Conservation (phyloP, 2,329 filamentous ascomycete species). For the Aspergillus sp. region DNA sequence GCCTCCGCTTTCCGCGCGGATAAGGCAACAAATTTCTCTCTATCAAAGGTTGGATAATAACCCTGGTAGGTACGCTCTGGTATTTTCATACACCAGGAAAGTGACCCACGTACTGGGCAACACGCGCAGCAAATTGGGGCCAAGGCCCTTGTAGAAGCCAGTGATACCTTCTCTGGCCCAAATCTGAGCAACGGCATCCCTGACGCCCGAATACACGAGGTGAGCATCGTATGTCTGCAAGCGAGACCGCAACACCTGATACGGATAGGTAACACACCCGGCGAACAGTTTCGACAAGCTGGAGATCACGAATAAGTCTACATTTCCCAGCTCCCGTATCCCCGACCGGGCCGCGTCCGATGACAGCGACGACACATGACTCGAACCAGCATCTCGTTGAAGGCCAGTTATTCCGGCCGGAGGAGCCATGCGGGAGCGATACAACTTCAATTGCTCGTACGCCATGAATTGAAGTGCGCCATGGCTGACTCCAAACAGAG, state of each 20-base stretch:
- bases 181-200: slow-evolving; percentile 71
- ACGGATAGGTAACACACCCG: slow-evolving; percentile 88
- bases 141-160: slow-evolving; percentile 89
- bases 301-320: slow-evolving; percentile 79
- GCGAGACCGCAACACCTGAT: slow-evolving; percentile 85
- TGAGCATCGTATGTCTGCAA: slow-evolving; percentile 88
- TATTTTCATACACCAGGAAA: slow-evolving; percentile 96
- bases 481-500: slow-evolving; percentile 83
- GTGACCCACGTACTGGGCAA: slow-evolving; percentile 95
- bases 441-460: slow-evolving; percentile 75
- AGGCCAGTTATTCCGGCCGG: slow-evolving; percentile 22
- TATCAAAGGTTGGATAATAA: slow-evolving; percentile 24
- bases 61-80: slow-evolving; percentile 68
- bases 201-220: slow-evolving; percentile 68
- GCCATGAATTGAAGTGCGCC: slow-evolving; percentile 95
- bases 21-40: background rate
- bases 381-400: slow-evolving; percentile 4
- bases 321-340: slow-evolving; percentile 58
- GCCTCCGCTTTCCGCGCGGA: background rate
- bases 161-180: slow-evolving; percentile 76
- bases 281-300: slow-evolving; percentile 83
- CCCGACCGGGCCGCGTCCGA: slow-evolving; percentile 25
- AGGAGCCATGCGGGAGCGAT: slow-evolving; percentile 51
- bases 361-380: slow-evolving; percentile 22
- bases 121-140: slow-evolving; percentile 86